A percentile compares a stretch with the other conserved stretches of the same genome.
phyloP scores from a whole-genome alignment of 2,329 filamentous ascomycete genomes.

The Hypoxylon sp. region DNA sequence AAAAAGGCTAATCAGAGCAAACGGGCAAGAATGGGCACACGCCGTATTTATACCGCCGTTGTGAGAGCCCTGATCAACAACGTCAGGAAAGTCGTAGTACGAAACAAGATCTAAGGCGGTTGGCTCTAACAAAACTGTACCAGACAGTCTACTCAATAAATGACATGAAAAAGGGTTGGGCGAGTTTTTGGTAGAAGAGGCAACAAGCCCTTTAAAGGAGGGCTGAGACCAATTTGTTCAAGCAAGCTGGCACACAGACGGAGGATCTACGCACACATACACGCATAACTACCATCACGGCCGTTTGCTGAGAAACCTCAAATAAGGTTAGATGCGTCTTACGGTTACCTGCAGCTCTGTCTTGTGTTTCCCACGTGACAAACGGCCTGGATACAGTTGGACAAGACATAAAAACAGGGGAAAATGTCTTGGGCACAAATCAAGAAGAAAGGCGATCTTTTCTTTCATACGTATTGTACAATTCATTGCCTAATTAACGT shows the following conservation, averaged over 20 bases:
- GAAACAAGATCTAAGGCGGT: conserved; percentile 13
- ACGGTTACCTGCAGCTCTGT: conserved; percentile 56
- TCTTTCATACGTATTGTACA: not conserved
- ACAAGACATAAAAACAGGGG: conserved; percentile 31
- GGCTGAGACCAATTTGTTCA: conserved; percentile 14
- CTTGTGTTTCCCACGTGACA: conserved; percentile 58
- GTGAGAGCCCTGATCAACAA: conserved; percentile 34
- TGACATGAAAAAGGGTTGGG: not conserved
- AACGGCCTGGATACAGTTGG: conserved; percentile 48
- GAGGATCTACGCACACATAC: conserved; percentile 5
- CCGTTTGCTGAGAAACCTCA: conserved; percentile 54
- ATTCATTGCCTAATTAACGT: conserved; percentile 8
- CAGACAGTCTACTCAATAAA: not conserved
- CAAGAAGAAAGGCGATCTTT: conserved; percentile 10
- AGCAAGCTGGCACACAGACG: conserved; percentile 29
- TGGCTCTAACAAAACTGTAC: conserved; percentile 15
- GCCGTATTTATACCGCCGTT: conserved; percentile 48
- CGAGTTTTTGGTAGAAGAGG: conserved; percentile 1
- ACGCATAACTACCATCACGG: conserved; percentile 45
- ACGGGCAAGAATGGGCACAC: conserved; percentile 47
- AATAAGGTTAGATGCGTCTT: conserved; percentile 55
- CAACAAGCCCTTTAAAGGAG: conserved; percentile 15
- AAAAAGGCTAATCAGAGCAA: conserved; percentile 45
- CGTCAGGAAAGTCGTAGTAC: conserved; percentile 22
- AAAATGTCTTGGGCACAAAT: conserved; percentile 40